Base-by-base conservation (phyloP, 2,329 filamentous ascomycete genomes). In the Daldinia sp. region DNA sequence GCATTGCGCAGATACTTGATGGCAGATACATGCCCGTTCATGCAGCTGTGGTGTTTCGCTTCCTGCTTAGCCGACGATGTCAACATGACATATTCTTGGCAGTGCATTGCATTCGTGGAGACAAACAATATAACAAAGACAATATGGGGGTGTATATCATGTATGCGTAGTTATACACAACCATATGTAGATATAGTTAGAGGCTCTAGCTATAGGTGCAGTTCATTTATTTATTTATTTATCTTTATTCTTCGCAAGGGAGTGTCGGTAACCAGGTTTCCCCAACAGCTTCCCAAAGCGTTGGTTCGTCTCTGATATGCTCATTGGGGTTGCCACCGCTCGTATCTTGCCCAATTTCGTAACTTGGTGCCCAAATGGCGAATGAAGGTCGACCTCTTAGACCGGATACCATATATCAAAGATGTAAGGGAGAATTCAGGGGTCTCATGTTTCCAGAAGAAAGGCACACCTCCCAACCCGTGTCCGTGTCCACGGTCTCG, bases 321-420 rank as follows among this genome's bases (percentile, higher is more conserved):
- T 42, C 33, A 63, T 51, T 63, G 55, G 13, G 59, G 41, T 53
- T 12, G 41, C 26, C 63, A 41, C 58, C 44, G 63, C 63, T 65
- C 55, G 64, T 63, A 55, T 48, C 42, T 63, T 44, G 59, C 62
- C 61, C 66, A 64, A 71, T 68, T 66, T 48, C 65, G 60, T 62
- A 59, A 64, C 60, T 67, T 69, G 63, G 23, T 66, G 69, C 69
- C 67, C 60, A 69, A 69, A 69, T 63, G 42, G 51, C 59, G 54
- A 65, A 58, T 66, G 41, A 41, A 58, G 9, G 64, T 58, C 37
- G 39, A 20, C 33, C 44, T 57, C 33, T 46, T 30, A 63, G 37
- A 30, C 61, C 54, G 54, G 62, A 70, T 72, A 39, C 62, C 57
- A 70, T 62, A 57, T 20, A 60, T 70, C 62, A 44, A 63, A 57